These are phyloP conservation scores for Myrmaecium sp. DNA, from an alignment of 2,329 filamentous ascomycete species.

Conservation along the genomic window DNA sequence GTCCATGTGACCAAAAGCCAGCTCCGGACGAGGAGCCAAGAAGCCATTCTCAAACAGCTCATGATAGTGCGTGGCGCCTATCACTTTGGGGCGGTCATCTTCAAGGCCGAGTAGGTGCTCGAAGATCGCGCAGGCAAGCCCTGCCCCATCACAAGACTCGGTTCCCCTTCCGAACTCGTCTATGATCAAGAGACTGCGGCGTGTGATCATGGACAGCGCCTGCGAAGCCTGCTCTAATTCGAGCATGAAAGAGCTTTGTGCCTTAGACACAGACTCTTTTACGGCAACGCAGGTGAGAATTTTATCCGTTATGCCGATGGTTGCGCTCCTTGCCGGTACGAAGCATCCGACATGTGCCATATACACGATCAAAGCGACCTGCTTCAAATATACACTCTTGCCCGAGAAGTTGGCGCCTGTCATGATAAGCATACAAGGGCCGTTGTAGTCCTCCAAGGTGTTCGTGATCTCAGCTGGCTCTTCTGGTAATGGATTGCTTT, in stretches of 20 bases:
- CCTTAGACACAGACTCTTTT: slow-evolving; percentile 46
- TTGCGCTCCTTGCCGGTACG: slow-evolving; percentile 62
- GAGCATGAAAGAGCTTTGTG: slow-evolving; percentile 55
- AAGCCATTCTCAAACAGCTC: slow-evolving; percentile 55
- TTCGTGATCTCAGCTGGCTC: neutral
- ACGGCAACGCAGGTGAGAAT: slow-evolving; percentile 78
- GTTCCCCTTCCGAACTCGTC: slow-evolving; percentile 78
- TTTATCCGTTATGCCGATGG: slow-evolving; percentile 77
- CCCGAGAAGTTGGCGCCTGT: slow-evolving; percentile 95
- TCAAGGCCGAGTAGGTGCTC: slow-evolving; percentile 36
- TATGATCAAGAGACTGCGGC: slow-evolving; percentile 65
- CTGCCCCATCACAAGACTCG: slow-evolving; percentile 45
- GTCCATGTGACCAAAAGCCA: slow-evolving; percentile 56
- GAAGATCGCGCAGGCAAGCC: slow-evolving; percentile 44
- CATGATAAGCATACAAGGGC: slow-evolving; percentile 57
- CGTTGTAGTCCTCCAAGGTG: no score
- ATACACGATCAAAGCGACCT: slow-evolving; percentile 78
- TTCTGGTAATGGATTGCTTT: slow-evolving; percentile 2
- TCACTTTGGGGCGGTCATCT: slow-evolving; percentile 35
- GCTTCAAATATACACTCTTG: slow-evolving; percentile 91
- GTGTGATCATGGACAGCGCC: slow-evolving; percentile 56
- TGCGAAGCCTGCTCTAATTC: slow-evolving; percentile 79
- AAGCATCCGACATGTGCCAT: slow-evolving; percentile 83
- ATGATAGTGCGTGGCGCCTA: slow-evolving; percentile 48
- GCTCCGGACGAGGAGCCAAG: slow-evolving; percentile 30